Percentiles rank a stretch among this genome's conserved stretches.
phyloP scores from a whole-genome alignment of 73 alveolate genomes.

The Chromera velia region DNA sequence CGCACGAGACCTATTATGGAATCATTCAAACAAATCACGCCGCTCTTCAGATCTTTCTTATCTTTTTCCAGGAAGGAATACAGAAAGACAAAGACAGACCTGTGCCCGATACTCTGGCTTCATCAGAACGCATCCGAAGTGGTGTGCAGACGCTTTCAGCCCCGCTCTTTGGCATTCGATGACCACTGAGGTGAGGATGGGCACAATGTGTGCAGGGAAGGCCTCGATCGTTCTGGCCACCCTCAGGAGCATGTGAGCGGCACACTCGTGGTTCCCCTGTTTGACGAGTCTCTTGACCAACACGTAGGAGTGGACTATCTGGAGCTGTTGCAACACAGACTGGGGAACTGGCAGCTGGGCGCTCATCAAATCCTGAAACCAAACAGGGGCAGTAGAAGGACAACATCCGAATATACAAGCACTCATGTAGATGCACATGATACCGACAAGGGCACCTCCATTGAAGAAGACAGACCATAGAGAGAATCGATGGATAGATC shows the following conservation, averaged over 20 bases:
- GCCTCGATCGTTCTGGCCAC: slow-evolving; percentile 77
- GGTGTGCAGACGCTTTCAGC: slow-evolving; percentile 77
- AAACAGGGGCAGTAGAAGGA: background rate
- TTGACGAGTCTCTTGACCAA: slow-evolving; percentile 74
- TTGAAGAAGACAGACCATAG: background rate
- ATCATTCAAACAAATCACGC: background rate
- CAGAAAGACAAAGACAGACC: background rate
- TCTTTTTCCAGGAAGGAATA: background rate
- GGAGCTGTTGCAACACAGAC: too few relatives aligned
- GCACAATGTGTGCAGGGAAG: slow-evolving; percentile 71
- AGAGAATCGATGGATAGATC: background rate
- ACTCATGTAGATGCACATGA: background rate
- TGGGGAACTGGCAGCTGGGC: slow-evolving; percentile 35
- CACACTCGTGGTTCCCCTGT: slow-evolving; percentile 75
- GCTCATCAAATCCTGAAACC: slow-evolving; percentile 14
- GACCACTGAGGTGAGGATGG: slow-evolving; percentile 94
- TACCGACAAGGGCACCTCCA: too few relatives aligned
- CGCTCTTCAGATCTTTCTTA: background rate
- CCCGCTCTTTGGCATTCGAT: slow-evolving; percentile 95
- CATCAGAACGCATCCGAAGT: slow-evolving; percentile 93
- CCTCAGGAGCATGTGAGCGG: slow-evolving; percentile 86
- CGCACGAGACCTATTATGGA: background rate
- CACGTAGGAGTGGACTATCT: too few relatives aligned
- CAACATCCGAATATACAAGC: background rate
- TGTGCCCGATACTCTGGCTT: slow-evolving; percentile 83